A percentile compares a stretch with the other conserved stretches of the same genome.
phyloP scores from a whole-genome alignment of 495 filamentous ascomycete genomes.

The Pseudomonodictys pantanalensis region DNA sequence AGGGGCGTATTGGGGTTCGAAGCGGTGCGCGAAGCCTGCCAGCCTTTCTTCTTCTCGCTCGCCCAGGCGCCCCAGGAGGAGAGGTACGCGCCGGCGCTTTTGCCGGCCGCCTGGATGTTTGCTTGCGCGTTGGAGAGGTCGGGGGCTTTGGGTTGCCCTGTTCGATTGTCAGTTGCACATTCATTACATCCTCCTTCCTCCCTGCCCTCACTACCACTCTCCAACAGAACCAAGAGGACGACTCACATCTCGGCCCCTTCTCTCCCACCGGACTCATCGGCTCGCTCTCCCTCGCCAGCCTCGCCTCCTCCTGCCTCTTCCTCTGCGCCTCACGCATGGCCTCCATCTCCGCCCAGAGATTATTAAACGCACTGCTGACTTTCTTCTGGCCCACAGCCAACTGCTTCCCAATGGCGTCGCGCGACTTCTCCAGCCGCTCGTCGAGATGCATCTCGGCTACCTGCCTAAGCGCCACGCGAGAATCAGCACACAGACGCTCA shows the following conservation, averaged over 20 bases:
- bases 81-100: constrained; percentile 81
- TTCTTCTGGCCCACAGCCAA: constrained; percentile 80
- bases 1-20: background rate
- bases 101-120: constrained; percentile 62
- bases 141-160: constrained; percentile 39
- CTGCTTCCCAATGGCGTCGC: constrained; percentile 74
- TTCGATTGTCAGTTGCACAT: background rate
- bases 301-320: constrained; percentile 51
- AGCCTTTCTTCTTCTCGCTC: constrained; percentile 63
- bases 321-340: constrained; percentile 77
- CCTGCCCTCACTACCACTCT: too few relatives aligned
- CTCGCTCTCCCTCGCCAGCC: constrained; percentile 30
- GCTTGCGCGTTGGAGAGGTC: constrained; percentile 68
- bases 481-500: constrained; percentile 25
- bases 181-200: constrained; percentile 1
- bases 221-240: background rate
- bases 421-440: constrained; percentile 71
- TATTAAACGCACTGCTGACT: constrained; percentile 77
- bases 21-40: constrained; percentile 3
- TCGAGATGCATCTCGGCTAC: constrained; percentile 79
- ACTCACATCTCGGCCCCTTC: constrained; percentile 32
- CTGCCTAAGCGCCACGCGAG: constrained; percentile 38
- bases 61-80: constrained; percentile 96
- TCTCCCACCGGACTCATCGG: constrained; percentile 13
- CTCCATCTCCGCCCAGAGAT: constrained; percentile 86